Percentiles rank a stretch among this genome's conserved stretches.
Conservation (phyloP, 2,329 filamentous ascomycete species). For the Fusarium pseudonygamai region DNA sequence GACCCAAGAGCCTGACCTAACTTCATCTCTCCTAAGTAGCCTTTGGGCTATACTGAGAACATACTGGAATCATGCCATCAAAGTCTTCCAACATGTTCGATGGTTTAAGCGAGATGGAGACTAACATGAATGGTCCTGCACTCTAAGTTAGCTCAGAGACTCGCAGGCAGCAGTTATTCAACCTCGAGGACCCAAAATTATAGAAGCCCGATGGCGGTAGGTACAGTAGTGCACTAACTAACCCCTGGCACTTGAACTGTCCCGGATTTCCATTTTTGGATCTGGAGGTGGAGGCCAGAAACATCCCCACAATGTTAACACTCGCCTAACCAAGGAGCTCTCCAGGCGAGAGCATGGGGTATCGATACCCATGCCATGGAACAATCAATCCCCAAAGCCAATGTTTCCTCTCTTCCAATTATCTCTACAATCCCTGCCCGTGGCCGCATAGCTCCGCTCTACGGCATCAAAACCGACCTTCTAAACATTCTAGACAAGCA, state of each 20-base stretch:
- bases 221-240: neutral
- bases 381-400: neutral
- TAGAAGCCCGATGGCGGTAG: conserved; percentile 7
- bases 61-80: neutral
- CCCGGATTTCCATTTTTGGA: conserved; percentile 32
- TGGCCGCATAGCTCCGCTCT: conserved; percentile 6
- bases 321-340: conserved; percentile 1
- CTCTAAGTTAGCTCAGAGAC: neutral
- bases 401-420: conserved; percentile 19
- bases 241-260: conserved; percentile 10
- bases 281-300: conserved; percentile 8
- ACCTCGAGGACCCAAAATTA: neutral
- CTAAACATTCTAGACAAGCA: conserved; percentile 31
- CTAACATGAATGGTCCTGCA: neutral
- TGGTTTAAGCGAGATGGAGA: neutral
- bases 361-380: conserved; percentile 2
- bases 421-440: conserved; percentile 8
- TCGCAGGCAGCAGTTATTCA: conserved; percentile 16
- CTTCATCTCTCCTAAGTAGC: neutral
- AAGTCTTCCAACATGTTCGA: neutral
- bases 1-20: neutral
- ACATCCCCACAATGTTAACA: conserved; percentile 26
- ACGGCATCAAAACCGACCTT: conserved; percentile 12
- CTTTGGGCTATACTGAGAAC: neutral
- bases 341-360: conserved; percentile 10